Conservation (phyloP, 768 basidiomycete species). For the Trametes meyenii region DNA sequence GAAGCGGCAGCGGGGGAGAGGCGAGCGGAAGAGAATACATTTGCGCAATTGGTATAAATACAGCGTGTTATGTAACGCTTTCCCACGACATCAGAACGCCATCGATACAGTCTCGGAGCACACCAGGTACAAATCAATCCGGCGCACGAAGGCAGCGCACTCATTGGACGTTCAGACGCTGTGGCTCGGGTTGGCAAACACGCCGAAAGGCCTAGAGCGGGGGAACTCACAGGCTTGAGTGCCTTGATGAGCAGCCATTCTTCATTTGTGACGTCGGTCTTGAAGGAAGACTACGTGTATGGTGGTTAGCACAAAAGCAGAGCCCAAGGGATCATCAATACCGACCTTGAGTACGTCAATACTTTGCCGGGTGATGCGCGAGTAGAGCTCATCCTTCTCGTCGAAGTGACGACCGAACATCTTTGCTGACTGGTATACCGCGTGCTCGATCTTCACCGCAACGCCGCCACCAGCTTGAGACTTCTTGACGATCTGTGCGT, state of each 20-base stretch:
- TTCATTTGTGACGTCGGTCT: slow-evolving; percentile 84
- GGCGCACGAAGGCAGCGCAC: background rate
- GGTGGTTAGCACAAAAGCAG: background rate
- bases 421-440: slow-evolving; percentile 92
- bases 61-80: slow-evolving; percentile 28
- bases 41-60: slow-evolving; percentile 25
- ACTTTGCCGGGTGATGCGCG: slow-evolving; percentile 87
- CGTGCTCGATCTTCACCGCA: slow-evolving; percentile 98
- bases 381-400: slow-evolving; percentile 92
- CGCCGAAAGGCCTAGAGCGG: background rate
- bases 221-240: slow-evolving; percentile 68
- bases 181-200: background rate
- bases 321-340: background rate
- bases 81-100: slow-evolving; percentile 14
- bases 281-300: slow-evolving; percentile 71
- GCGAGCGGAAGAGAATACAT: slow-evolving; percentile 8
- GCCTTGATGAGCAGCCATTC: slow-evolving; percentile 94
- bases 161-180: slow-evolving; percentile 45
- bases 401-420: slow-evolving; percentile 96
- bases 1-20: slow-evolving; percentile 8
- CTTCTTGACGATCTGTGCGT: slow-evolving; percentile 80
- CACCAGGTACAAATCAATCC: slow-evolving; percentile 1
- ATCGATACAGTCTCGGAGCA: slow-evolving; percentile 12
- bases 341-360: slow-evolving; percentile 93
- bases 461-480: slow-evolving; percentile 94